phyloP scores from a whole-genome alignment of 139 green algal species.

The Deuterostichococcus epilithicus region DNA sequence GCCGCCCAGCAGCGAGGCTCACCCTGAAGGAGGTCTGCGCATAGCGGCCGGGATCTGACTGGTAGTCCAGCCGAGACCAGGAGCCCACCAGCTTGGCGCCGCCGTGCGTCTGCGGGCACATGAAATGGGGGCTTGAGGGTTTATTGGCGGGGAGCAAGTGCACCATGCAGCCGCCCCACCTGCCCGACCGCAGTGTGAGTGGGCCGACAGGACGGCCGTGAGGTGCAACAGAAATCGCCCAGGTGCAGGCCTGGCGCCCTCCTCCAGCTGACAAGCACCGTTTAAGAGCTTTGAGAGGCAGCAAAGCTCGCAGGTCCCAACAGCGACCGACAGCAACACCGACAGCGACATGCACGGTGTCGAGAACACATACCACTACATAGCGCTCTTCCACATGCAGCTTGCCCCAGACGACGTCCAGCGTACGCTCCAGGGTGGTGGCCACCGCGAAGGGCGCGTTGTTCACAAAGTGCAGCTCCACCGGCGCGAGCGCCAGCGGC shows the following conservation, averaged over 20 bases:
- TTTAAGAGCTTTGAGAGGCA: no score
- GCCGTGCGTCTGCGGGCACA: conserved; percentile 21
- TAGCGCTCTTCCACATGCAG: conserved; percentile 89
- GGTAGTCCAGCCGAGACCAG: conserved; percentile 61
- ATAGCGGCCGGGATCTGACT: conserved; percentile 11
- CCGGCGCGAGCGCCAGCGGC: conserved; percentile 30
- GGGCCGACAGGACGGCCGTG: no score
- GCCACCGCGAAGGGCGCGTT: conserved; percentile 62
- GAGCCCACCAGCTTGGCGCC: conserved; percentile 32
- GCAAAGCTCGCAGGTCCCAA: background rate
- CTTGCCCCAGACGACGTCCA: conserved; percentile 88
- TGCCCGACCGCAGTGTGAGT: no score
- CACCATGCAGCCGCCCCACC: no score
- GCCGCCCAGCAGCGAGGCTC: no score
- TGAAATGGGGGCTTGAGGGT: no score
- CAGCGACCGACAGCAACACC: background rate
- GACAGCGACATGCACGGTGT: background rate
- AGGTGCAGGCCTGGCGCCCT: no score
- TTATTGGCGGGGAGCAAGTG: no score
- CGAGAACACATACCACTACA: conserved; percentile 30
- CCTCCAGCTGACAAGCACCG: no score
- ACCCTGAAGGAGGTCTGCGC: conserved; percentile 32
- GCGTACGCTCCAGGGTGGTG: conserved; percentile 60
- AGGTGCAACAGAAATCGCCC: no score
- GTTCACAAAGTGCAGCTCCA: conserved; percentile 82